phyloP scores from a whole-genome alignment of 2,329 filamentous ascomycete genomes.

The Arthroderma sp. region DNA sequence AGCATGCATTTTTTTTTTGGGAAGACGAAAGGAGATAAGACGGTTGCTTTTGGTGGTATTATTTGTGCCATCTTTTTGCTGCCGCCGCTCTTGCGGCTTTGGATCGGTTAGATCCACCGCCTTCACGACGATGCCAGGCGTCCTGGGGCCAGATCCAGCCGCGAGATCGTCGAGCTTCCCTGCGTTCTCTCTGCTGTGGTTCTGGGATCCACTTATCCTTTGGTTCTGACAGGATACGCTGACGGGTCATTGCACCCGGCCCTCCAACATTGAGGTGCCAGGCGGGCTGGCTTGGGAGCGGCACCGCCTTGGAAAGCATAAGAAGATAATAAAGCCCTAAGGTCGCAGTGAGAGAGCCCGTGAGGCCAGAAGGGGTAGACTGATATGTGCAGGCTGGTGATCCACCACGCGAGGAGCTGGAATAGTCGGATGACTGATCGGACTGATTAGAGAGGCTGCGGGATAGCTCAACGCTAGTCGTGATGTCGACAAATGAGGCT shows the following conservation, averaged over 20 bases:
- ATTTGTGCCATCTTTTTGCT: conserved; percentile 27
- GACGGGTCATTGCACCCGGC: conserved; percentile 43
- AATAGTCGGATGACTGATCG: conserved; percentile 21
- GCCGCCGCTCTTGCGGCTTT: conserved; percentile 13
- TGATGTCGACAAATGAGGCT: conserved; percentile 10
- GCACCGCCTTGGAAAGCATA: conserved; percentile 50
- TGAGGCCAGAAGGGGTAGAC: conserved; percentile 12
- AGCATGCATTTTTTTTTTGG: too few relatives aligned
- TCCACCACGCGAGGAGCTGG: conserved; percentile 15
- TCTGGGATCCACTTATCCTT: conserved; percentile 53
- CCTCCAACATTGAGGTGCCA: conserved; percentile 50
- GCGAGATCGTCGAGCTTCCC: conserved; percentile 45
- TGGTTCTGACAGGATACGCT: conserved; percentile 38
- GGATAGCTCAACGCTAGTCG: conserved; percentile 5
- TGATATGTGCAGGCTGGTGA: conserved; percentile 10
- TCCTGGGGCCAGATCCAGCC: conserved; percentile 53
- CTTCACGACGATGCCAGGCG: conserved; percentile 45
- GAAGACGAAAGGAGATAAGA: too few relatives aligned
- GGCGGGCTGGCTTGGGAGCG: conserved; percentile 43
- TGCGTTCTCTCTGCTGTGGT: conserved; percentile 45
- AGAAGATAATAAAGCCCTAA: conserved; percentile 52
- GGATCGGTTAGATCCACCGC: conserved; percentile 21
- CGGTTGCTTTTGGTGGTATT: neutral
- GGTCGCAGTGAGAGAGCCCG: conserved; percentile 40
- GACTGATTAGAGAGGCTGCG: conserved; percentile 15